A percentile compares a stretch with the other conserved stretches of the same genome.
These are phyloP conservation scores for Domatiomyces globalis DNA, from an alignment of 2,329 filamentous ascomycete genomes.

Conservation along the genomic window DNA sequence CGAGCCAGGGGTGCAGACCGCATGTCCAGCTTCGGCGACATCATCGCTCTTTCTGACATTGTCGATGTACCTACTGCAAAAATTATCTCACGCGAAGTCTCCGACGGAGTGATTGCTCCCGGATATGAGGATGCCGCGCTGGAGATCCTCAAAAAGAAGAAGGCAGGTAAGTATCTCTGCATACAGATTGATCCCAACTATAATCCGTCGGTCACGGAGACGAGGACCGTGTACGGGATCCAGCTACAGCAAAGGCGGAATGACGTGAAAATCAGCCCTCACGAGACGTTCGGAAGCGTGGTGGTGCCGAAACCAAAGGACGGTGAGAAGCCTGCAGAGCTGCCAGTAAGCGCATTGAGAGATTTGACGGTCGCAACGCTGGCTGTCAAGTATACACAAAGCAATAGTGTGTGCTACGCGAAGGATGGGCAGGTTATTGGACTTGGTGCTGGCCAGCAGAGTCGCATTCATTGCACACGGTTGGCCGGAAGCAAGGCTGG, in stretches of 20 bases:
- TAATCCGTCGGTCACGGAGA: conserved; percentile 59
- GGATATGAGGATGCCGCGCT: conserved; percentile 74
- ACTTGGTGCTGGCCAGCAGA: conserved; percentile 91
- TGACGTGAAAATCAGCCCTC: conserved; percentile 70
- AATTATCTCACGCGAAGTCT: conserved; percentile 96
- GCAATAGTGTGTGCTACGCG: conserved; percentile 97
- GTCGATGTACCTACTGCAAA: conserved; percentile 88
- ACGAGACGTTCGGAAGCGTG: conserved; percentile 66
- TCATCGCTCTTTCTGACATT: conserved; percentile 81
- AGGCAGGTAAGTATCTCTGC: conserved; percentile 91
- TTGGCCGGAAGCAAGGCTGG: conserved; percentile 80
- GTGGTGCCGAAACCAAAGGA: conserved; percentile 57
- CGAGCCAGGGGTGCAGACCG: conserved; percentile 90
- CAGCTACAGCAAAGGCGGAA: conserved; percentile 84
- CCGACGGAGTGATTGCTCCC: conserved; percentile 88
- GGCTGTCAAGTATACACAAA: conserved; percentile 95
- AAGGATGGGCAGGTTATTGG: conserved; percentile 86
- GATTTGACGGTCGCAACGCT: conserved; percentile 94
- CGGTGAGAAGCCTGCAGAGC: conserved; percentile 40
- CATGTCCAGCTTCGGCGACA: conserved; percentile 96
- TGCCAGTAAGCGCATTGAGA: conserved; percentile 69
- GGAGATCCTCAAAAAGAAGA: conserved; percentile 92
- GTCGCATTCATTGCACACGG: conserved; percentile 94
- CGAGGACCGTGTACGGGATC: conserved; percentile 78
- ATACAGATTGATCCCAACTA: conserved; percentile 88